Percentiles rank a stretch among this genome's conserved stretches.
Evolutionary conservation across 768 basidiomycete species (phyloP).

Genomic region (Termitomyces sp.): DNA sequence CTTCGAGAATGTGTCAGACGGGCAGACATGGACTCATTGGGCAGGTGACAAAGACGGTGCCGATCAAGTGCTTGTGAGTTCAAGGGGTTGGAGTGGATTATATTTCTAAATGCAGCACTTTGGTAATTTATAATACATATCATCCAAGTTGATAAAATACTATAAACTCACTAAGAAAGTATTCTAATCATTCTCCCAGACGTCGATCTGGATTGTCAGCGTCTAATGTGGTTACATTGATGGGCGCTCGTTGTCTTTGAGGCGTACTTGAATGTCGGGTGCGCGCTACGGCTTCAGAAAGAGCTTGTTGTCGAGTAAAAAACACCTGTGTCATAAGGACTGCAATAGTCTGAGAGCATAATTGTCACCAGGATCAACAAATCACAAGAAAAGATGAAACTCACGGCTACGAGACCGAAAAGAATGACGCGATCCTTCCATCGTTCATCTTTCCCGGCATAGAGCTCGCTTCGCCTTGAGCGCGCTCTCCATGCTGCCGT

Average conservation of each 20-base stretch:
- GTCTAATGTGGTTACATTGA: slow-evolving; percentile 1
- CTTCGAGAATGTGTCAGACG: slow-evolving; percentile 3
- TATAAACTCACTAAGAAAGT: neutral
- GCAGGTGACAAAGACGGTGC: slow-evolving; percentile 31
- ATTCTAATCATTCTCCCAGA: neutral
- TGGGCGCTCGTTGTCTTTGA: neutral
- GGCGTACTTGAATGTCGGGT: neutral
- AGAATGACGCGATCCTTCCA: slow-evolving; percentile 64
- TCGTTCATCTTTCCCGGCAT: slow-evolving; percentile 54
- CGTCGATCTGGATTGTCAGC: slow-evolving; percentile 11
- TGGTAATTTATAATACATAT: neutral
- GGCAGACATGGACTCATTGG: slow-evolving; percentile 34
- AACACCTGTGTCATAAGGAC: slow-evolving; percentile 27
- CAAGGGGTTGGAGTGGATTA: slow-evolving; percentile 42
- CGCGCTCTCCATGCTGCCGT: slow-evolving; percentile 40
- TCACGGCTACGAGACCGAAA: slow-evolving; percentile 47
- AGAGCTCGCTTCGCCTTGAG: slow-evolving; percentile 36
- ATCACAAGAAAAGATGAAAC: slow-evolving; percentile 10
- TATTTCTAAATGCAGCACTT: slow-evolving; percentile 27
- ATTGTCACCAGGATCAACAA: neutral
- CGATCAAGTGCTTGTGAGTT: slow-evolving; percentile 33
- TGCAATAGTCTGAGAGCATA: slow-evolving; percentile 21
- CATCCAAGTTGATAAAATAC: neutral
- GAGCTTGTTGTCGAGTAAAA: slow-evolving; percentile 23
- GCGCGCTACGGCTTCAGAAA: slow-evolving; percentile 15